These are phyloP conservation scores for Artemisia annua DNA, from an alignment of 129 eudicot genomes.

Conservation along the genomic window DNA sequence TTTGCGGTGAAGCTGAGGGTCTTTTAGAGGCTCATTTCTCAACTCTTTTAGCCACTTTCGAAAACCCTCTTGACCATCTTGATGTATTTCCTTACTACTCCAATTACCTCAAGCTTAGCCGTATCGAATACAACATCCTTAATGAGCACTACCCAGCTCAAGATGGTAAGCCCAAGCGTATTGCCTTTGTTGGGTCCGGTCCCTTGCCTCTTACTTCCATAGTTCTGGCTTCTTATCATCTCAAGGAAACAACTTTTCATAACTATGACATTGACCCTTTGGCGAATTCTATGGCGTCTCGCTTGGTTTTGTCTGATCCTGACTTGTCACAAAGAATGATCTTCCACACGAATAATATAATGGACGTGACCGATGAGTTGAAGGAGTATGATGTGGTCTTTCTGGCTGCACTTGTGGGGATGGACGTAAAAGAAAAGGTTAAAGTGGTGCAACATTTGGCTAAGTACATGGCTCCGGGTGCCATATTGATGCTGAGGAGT, in stretches of 20 bases:
- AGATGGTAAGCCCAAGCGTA: conserved; percentile 28
- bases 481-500: conserved; percentile 80
- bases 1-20: conserved; percentile 83
- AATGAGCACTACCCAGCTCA: conserved; percentile 27
- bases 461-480: conserved; percentile 68
- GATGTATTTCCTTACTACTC: conserved; percentile 67
- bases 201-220: conserved; percentile 90
- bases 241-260: conserved; percentile 51
- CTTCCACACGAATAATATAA: conserved; percentile 58
- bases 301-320: conserved; percentile 47
- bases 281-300: conserved; percentile 71
- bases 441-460: conserved; percentile 61
- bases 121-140: conserved; percentile 63
- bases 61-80: conserved; percentile 64
- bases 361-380: conserved; percentile 55
- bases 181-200: conserved; percentile 92
- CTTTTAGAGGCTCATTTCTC: conserved; percentile 71
- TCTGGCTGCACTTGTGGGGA: conserved; percentile 90
- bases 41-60: conserved; percentile 49
- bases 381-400: conserved; percentile 70
- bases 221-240: conserved; percentile 65
- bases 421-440: conserved; percentile 65
- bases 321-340: conserved; percentile 65
- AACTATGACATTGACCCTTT: conserved; percentile 76
- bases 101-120: conserved; percentile 78